Evolutionary conservation across 2,329 filamentous ascomycete genomes (phyloP), one percentile per base, ranked within the genome.

Genomic region (Macrophomina tecta): DNA sequence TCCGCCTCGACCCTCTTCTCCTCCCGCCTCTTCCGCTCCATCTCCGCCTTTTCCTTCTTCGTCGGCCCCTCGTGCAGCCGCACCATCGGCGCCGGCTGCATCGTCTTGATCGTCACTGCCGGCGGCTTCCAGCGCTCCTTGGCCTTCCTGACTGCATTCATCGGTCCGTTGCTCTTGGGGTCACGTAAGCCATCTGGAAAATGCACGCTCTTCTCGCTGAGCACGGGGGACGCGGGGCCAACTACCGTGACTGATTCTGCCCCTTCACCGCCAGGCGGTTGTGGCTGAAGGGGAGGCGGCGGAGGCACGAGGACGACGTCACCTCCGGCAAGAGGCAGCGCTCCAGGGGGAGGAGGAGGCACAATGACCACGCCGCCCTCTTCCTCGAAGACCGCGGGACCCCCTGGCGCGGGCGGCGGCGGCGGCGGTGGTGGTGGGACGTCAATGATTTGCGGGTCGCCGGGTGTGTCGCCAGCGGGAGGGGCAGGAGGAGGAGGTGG

Each of bases 181-280:
- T 66, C 64, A 18, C 46, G 53, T 38, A 66, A 56, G 45, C 48
- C 64, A 34, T 60, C 55, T 36, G 64, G 55, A 61, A 66, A 66
- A 52, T 66, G 64, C 18, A 66, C 64, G 46, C 64, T 66, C 64
- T 66, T 66, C 2, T 51, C 64, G 38, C 64, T 66, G 64, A 58
- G 53, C 38, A 49, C 23, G 14, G 64, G 55, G 45, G 64, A 66
- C 8, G 40, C 40, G 49, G 36, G 36, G 5, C 32, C 48, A 36
- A 30, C 63, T 55, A 56, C 42, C 42, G 38, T 48, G 9, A 40
- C 34, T 23, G 16, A 40, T 49, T 38, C 52, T 36, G 18, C 56
- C 23, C 23, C 23, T 23, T 62, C 58, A n/a, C 38, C 58, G n/a
- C 34, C 48, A 23, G 36, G 48, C 38, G 18, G 8, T 8, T 46